Conservation (phyloP, 768 basidiomycete species). For the Termitomyces sp. region DNA sequence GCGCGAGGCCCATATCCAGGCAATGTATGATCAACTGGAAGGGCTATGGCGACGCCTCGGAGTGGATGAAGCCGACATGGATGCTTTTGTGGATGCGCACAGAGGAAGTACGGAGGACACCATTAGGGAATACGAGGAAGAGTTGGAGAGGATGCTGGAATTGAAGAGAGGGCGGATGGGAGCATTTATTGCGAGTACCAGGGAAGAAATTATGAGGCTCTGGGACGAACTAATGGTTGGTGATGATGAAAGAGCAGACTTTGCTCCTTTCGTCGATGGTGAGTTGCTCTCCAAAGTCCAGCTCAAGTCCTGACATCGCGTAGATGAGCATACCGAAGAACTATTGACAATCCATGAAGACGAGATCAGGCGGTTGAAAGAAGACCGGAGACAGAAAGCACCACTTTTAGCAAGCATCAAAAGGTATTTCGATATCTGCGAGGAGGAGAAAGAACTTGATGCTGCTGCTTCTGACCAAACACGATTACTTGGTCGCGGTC, state of each 20-base stretch:
- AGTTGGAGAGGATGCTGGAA: slow-evolving; percentile 86
- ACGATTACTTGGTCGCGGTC: slow-evolving; percentile 74
- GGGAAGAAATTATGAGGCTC: slow-evolving; percentile 72
- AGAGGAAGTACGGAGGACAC: slow-evolving; percentile 77
- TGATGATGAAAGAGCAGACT: slow-evolving; percentile 76
- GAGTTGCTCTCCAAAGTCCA: slow-evolving; percentile 15
- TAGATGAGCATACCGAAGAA: slow-evolving; percentile 89
- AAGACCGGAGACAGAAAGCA: slow-evolving; percentile 76
- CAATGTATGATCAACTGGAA: slow-evolving; percentile 91
- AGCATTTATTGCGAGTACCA: slow-evolving; percentile 75
- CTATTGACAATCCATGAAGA: slow-evolving; percentile 79
- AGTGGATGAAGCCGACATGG: slow-evolving; percentile 74
- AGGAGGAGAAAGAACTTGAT: slow-evolving; percentile 85
- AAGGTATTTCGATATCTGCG: slow-evolving; percentile 89
- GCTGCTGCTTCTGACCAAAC: slow-evolving; percentile 77
- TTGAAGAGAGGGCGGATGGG: slow-evolving; percentile 86
- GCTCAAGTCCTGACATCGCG: background rate
- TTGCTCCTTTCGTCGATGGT: slow-evolving; percentile 84
- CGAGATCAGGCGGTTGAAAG: slow-evolving; percentile 76
- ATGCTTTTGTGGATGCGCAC: slow-evolving; percentile 86
- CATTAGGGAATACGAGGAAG: slow-evolving; percentile 80
- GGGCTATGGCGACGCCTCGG: slow-evolving; percentile 87
- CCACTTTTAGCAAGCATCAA: slow-evolving; percentile 70
- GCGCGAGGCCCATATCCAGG: slow-evolving; percentile 83
- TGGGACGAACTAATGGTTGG: slow-evolving; percentile 88